A percentile compares a stretch with the other conserved stretches of the same genome.
These are phyloP conservation scores for Xanthoparmelia taractica DNA, from an alignment of 495 filamentous ascomycete species.

Conservation along the genomic window DNA sequence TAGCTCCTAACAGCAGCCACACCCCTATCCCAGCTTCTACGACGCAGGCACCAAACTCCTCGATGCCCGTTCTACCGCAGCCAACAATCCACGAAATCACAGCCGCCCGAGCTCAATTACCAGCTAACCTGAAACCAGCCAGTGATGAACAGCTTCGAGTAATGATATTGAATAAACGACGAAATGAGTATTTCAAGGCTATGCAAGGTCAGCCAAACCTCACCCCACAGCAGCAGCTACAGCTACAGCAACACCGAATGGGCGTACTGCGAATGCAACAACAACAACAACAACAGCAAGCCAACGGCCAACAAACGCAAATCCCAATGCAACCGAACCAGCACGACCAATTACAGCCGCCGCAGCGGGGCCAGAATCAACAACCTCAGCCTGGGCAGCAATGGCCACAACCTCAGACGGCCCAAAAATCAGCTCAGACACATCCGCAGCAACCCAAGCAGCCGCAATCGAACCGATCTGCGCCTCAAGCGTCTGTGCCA, in stretches of 20 bases:
- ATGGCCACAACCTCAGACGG: constrained; percentile 2
- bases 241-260: constrained; percentile 26
- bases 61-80: constrained; percentile 14
- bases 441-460: constrained; percentile 5
- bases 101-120: constrained; percentile 16
- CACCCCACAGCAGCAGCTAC: constrained; percentile 34
- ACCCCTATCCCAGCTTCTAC: constrained; percentile 22
- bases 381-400: constrained; percentile 15
- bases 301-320: constrained; percentile 12
- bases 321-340: constrained; percentile 13
- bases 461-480: not conserved
- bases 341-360: constrained; percentile 4
- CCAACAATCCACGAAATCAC: constrained; percentile 25
- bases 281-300: constrained; percentile 4
- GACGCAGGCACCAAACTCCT: not conserved
- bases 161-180: constrained; percentile 34
- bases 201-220: constrained; percentile 31
- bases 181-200: constrained; percentile 32
- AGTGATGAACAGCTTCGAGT: constrained; percentile 50
- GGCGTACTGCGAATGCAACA: constrained; percentile 16
- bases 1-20: constrained; percentile 34
- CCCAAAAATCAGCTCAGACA: not conserved
- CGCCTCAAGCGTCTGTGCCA: constrained; percentile 1
- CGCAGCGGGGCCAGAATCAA: constrained; percentile 15
- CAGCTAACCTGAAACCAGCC: constrained; percentile 10